phyloP scores from a whole-genome alignment of 78 protist species.

The Dictyostelium capitatum region DNA sequence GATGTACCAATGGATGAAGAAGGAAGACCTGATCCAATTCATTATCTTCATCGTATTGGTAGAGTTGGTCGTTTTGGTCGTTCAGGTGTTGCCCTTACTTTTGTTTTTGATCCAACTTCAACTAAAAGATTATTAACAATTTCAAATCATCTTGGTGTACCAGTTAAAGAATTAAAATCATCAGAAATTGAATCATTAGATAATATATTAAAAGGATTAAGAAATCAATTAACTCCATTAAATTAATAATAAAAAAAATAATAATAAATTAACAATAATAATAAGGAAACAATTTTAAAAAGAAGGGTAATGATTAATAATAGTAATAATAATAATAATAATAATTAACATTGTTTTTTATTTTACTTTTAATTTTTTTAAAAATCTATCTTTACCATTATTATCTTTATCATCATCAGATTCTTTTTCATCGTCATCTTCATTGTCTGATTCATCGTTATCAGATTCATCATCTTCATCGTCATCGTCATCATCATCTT shows the following conservation, averaged over 20 bases:
- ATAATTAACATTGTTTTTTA: background rate
- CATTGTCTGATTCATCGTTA: background rate
- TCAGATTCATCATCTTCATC: constrained; percentile 54
- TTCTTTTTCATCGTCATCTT: constrained; percentile 66
- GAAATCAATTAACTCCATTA: constrained; percentile 68
- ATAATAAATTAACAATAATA: background rate
- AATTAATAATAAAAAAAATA: background rate
- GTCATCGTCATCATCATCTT: constrained; percentile 25
- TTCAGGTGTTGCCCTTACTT: constrained; percentile 66
- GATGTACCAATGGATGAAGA: constrained; percentile 70
- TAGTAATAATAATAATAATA: background rate
- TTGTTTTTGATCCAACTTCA: constrained; percentile 4
- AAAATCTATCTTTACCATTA: constrained; percentile 54
- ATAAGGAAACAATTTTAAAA: no score
- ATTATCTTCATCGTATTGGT: constrained; percentile 90
- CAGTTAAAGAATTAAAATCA: constrained; percentile 25
- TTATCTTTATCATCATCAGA: constrained; percentile 52
- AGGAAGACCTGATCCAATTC: constrained; percentile 53
- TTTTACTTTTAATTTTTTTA: constrained; percentile 78
- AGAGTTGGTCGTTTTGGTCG: constrained; percentile 89
- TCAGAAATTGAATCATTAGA: constrained; percentile 35
- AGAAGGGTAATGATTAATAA: no score
- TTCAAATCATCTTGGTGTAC: constrained; percentile 20
- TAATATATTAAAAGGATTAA: constrained; percentile 43
- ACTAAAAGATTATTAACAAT: constrained; percentile 1